phyloP scores from a whole-genome alignment of 2,329 filamentous ascomycete genomes.

The Xylaria sp. region DNA sequence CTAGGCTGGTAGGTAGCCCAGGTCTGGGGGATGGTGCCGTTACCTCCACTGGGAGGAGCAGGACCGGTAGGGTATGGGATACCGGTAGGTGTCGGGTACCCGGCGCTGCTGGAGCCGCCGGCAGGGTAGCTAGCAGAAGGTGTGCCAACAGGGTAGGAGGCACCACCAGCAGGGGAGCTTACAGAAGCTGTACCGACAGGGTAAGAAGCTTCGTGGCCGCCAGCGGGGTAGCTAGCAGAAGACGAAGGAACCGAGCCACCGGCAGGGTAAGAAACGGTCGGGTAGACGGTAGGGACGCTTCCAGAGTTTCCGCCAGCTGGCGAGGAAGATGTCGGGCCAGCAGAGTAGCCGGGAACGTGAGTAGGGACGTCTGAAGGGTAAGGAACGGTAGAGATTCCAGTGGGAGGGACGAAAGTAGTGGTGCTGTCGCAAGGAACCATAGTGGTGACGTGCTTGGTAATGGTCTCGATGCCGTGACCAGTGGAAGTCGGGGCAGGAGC shows the following conservation, averaged over 20 bases:
- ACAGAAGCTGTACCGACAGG: too few species aligned
- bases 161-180: too few species aligned
- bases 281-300: slow-evolving; percentile 16
- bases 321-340: slow-evolving; percentile 15
- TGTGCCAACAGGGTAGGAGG: too few species aligned
- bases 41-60: slow-evolving; percentile 27
- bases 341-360: slow-evolving; percentile 24
- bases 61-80: slow-evolving; percentile 11
- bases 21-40: slow-evolving; percentile 19
- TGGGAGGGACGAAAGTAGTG: slow-evolving; percentile 45
- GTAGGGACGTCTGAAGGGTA: slow-evolving; percentile 36
- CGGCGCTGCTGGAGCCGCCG: not conserved
- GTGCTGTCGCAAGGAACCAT: slow-evolving; percentile 44
- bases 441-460: slow-evolving; percentile 42
- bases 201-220: not conserved
- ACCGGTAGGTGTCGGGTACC: slow-evolving; percentile 1
- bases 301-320: slow-evolving; percentile 16
- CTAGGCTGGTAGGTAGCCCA: slow-evolving; percentile 24
- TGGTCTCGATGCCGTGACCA: slow-evolving; percentile 37
- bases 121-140: too few species aligned
- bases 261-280: slow-evolving; percentile 11
- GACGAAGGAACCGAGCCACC: not conserved
- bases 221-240: slow-evolving; percentile 33
- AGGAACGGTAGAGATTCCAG: slow-evolving; percentile 31
- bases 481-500: slow-evolving; percentile 35